Percentiles rank a stretch among this genome's conserved stretches.
Conservation (phyloP, 495 filamentous ascomycete species). For the Patellaria atrata region DNA sequence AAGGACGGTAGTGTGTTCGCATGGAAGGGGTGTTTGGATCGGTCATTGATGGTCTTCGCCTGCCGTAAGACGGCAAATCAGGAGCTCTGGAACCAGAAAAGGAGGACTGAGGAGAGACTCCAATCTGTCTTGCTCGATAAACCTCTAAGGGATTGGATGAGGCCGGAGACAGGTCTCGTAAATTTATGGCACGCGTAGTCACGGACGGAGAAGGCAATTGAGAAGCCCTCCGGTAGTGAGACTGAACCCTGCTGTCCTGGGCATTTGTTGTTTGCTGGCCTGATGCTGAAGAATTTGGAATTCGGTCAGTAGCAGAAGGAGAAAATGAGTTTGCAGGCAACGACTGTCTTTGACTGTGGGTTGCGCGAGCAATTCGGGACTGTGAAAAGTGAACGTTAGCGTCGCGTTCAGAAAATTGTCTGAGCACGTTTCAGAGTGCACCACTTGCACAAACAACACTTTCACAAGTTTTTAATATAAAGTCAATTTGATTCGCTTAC, state of each 20-base stretch:
- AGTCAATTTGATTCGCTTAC: slow-evolving; percentile 20
- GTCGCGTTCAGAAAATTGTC: too few relatives aligned
- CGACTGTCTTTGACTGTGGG: slow-evolving; percentile 20
- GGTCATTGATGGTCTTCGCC: slow-evolving; percentile 33
- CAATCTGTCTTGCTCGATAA: slow-evolving; percentile 9
- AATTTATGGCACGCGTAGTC: slow-evolving; percentile 3
- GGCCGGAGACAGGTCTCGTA: slow-evolving; percentile 15
- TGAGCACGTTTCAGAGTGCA: too few relatives aligned
- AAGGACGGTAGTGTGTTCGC: slow-evolving; percentile 15
- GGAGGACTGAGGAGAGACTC: slow-evolving; percentile 12
- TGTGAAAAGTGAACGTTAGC: too few relatives aligned
- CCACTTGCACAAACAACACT: too few relatives aligned
- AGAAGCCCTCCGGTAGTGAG: slow-evolving; percentile 8
- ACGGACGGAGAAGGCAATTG: slow-evolving; percentile 7
- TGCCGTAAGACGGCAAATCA: slow-evolving; percentile 28
- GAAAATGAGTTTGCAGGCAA: slow-evolving; percentile 14
- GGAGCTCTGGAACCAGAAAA: slow-evolving; percentile 21
- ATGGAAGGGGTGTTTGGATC: slow-evolving; percentile 15
- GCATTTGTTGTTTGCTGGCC: too few relatives aligned
- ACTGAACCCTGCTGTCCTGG: slow-evolving; percentile 8
- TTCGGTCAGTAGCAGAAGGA: slow-evolving; percentile 7
- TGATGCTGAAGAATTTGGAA: too few relatives aligned
- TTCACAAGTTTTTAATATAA: too few relatives aligned
- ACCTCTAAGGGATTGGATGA: slow-evolving; percentile 11
- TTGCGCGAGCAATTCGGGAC: slow-evolving; percentile 18